Evolutionary conservation across 1,284 basidiomycete species (phyloP).

Genomic region (Ustilago hordei): DNA sequence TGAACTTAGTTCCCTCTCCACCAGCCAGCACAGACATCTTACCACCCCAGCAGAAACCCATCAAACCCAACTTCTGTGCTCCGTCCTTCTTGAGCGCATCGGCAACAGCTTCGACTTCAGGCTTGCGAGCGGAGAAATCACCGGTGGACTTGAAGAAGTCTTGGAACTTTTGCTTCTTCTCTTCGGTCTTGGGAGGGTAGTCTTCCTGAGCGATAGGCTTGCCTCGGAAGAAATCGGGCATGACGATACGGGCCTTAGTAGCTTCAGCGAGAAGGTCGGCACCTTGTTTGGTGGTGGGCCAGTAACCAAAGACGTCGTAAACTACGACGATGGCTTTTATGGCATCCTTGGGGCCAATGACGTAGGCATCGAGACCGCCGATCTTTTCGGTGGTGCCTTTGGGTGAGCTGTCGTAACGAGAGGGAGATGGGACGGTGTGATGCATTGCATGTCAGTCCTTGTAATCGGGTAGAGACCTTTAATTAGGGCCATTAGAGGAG

Average conservation of each 20-base stretch:
- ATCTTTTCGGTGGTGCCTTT: conserved; percentile 70
- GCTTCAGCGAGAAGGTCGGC: conserved; percentile 74
- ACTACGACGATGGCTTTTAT: conserved; percentile 75
- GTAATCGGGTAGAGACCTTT: no score
- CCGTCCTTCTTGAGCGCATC: conserved; percentile 73
- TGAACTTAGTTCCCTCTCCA: conserved; percentile 52
- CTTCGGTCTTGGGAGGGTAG: conserved; percentile 74
- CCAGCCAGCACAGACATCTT: conserved; percentile 53
- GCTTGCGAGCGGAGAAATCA: conserved; percentile 72
- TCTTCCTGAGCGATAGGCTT: conserved; percentile 73
- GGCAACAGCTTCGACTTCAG: conserved; percentile 73
- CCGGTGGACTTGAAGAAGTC: conserved; percentile 67
- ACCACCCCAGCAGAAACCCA: conserved; percentile 72
- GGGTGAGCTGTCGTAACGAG: conserved; percentile 59
- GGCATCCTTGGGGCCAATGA: conserved; percentile 70
- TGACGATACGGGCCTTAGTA: conserved; percentile 72
- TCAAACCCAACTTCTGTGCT: conserved; percentile 72
- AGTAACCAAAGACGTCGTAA: conserved; percentile 77
- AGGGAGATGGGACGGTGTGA: not conserved
- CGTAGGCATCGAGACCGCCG: conserved; percentile 57
- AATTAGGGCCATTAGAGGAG: no score
- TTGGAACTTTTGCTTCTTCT: conserved; percentile 72
- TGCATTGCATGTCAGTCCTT: not conserved
- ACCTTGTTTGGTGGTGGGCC: conserved; percentile 72
- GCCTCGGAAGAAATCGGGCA: conserved; percentile 78